These are phyloP conservation scores for Talaromyces ruber DNA, from an alignment of 495 filamentous ascomycete genomes.

Conservation along the genomic window DNA sequence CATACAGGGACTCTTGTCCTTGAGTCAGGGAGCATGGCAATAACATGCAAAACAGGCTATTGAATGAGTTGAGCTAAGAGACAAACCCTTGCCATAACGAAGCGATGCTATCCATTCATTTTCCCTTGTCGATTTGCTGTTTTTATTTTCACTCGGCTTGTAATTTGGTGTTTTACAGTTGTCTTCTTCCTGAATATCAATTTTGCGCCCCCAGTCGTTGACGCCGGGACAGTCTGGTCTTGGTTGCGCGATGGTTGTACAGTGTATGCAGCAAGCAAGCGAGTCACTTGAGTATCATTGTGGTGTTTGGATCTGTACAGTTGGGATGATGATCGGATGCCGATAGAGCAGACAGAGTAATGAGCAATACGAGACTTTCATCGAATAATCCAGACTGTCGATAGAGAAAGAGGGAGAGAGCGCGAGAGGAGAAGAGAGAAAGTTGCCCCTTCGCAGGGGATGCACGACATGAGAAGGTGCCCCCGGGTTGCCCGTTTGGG, in stretches of 20 bases:
- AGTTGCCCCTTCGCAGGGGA: neutral
- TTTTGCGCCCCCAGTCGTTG: neutral
- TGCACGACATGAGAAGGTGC: too few relatives aligned
- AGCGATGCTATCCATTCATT: neutral
- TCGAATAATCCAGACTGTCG: neutral
- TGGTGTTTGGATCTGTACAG: neutral
- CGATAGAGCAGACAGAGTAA: neutral
- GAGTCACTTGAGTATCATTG: neutral
- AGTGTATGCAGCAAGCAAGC: neutral
- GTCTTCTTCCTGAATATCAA: neutral
- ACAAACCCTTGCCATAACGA: neutral
- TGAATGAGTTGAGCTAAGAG: neutral
- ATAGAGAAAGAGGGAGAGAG: too few relatives aligned
- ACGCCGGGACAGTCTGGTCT: neutral
- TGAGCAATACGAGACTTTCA: neutral
- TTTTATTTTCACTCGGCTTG: neutral
- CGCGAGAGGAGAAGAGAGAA: neutral
- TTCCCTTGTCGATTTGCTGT: neutral
- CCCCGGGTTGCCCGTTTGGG: neutral
- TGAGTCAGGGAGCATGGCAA: constrained; percentile 60
- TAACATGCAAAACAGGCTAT: constrained; percentile 10
- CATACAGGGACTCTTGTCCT: constrained; percentile 65
- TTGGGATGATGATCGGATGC: neutral
- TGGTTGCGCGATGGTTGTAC: neutral
- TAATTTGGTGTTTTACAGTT: neutral